Evolutionary conservation across 805 yeast species (phyloP).

Genomic region (Lipomyces japonicus): DNA sequence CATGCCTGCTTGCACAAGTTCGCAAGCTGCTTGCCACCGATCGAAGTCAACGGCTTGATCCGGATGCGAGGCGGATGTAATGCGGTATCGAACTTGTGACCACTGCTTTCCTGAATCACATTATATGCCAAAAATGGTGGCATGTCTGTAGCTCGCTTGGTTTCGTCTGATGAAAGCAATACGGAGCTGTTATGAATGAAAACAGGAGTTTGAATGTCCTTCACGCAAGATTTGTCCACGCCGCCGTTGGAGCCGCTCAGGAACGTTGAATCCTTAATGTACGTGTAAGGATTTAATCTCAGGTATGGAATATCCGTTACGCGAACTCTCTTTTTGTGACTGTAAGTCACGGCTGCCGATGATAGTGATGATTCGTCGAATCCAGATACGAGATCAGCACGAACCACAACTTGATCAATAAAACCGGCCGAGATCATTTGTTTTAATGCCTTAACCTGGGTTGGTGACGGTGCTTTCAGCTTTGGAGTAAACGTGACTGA

Average conservation of each 20-base stretch:
- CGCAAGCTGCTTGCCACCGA: conserved; percentile 69
- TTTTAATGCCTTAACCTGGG: conserved; percentile 72
- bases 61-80: conserved; percentile 52
- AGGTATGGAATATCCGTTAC: conserved; percentile 53
- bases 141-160: conserved; percentile 49
- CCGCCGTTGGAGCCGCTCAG: conserved; percentile 40
- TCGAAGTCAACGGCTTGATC: conserved; percentile 72
- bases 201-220: conserved; percentile 52
- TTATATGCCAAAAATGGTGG: conserved; percentile 76
- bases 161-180: conserved; percentile 37
- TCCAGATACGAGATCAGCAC: conserved; percentile 69
- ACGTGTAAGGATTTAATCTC: conserved; percentile 41
- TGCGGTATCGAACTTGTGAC: conserved; percentile 34
- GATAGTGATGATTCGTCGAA: not conserved
- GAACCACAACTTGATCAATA: conserved; percentile 80
- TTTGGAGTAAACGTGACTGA: conserved; percentile 12
- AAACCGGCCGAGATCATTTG: conserved; percentile 94
- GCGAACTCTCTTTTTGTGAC: conserved; percentile 47
- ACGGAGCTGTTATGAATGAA: conserved; percentile 80
- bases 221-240: conserved; percentile 32
- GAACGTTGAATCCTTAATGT: conserved; percentile 53
- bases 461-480: conserved; percentile 40
- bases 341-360: not conserved
- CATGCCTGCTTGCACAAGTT: conserved; percentile 65
- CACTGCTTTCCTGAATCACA: conserved; percentile 55